These are phyloP conservation scores for Diddensiella transvaalensis DNA, from an alignment of 805 yeast species.

Conservation along the genomic window DNA sequence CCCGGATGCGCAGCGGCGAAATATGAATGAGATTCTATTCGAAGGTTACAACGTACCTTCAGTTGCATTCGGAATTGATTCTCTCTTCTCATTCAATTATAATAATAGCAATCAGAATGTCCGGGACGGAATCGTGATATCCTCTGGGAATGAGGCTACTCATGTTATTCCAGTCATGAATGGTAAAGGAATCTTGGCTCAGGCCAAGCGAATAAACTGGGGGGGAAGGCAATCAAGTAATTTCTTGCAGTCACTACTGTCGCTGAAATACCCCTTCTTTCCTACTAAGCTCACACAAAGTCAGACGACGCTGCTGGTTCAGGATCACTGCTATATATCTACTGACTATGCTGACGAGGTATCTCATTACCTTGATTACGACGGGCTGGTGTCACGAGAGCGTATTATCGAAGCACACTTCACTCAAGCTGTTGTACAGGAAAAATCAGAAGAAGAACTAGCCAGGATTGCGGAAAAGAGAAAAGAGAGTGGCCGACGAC, in stretches of 20 bases:
- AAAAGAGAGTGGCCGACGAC: conserved; percentile 76
- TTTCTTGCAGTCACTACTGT: conserved; percentile 58
- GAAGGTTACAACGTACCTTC: conserved; percentile 78
- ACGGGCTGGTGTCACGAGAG: conserved; percentile 63
- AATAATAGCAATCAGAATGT: conserved; percentile 43
- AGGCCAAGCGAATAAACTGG: conserved; percentile 81
- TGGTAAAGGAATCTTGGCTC: conserved; percentile 62
- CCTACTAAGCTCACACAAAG: conserved; percentile 65
- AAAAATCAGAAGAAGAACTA: conserved; percentile 81
- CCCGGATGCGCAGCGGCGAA: conserved; percentile 64
- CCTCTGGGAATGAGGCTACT: conserved; percentile 79
- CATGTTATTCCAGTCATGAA: conserved; percentile 75
- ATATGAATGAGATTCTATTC: conserved; percentile 77
- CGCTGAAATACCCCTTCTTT: conserved; percentile 86
- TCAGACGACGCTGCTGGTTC: conserved; percentile 65
- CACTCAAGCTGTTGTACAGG: conserved; percentile 53
- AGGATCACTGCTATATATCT: conserved; percentile 77
- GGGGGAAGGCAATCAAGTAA: conserved; percentile 77
- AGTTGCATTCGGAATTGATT: conserved; percentile 77
- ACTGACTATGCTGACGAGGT: conserved; percentile 64
- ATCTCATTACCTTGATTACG: conserved; percentile 52
- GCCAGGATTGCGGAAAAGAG: conserved; percentile 72
- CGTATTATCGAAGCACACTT: conserved; percentile 80
- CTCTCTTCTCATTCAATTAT: conserved; percentile 70
- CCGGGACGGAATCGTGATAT: conserved; percentile 76